Evolutionary conservation across 306 rosid species (phyloP), one percentile per base, ranked within the genome.

Genomic region (Malus orientalis): DNA sequence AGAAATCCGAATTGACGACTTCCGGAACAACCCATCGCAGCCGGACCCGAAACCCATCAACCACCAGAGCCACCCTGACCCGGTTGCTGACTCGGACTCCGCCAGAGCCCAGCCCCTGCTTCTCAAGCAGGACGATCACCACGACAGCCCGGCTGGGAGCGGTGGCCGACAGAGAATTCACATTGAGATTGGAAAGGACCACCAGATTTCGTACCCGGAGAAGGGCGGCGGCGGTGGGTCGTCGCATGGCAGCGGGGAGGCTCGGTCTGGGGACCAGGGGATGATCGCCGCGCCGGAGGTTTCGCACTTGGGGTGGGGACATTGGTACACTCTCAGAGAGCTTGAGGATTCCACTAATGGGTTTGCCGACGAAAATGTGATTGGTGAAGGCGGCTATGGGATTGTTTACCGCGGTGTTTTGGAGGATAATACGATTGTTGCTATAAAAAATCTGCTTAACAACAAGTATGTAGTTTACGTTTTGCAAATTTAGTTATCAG

Each of bases 231-330:
- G 89, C 20, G 86, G 85, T 4, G 87, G 89, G 75, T 83, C 86
- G 15, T 76, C 86, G 22, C 84, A 87, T 42, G 87, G 88, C 8
- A 85, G 87, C 15, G 87, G 87, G 6, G 91, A 88, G 73, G 75
- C 74, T 59, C 83, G 87, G 64, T 73, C 89, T 29, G 87, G 87
- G 25, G 91, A 88, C 45, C 91, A 79, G 79, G 84, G 82, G 12
- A 40, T 20, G 61, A 69, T 72, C 11, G 63, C 81, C 16, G 88
- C 9, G 78, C 91, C 91, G 68, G 88, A 86, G 83, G 88, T 86
- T 40, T 86, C 90, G 57, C 92, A 88, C 81, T 84, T 88, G 85
- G 92, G 92, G 11, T 88, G 90, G 90, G 90, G 92, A 8, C 88
- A 88, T 64, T 84, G 92, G 92, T 86, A 84, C 61, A 88, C 92